phyloP scores from a whole-genome alignment of 768 basidiomycete species.

The Naematelia aurantialba region DNA sequence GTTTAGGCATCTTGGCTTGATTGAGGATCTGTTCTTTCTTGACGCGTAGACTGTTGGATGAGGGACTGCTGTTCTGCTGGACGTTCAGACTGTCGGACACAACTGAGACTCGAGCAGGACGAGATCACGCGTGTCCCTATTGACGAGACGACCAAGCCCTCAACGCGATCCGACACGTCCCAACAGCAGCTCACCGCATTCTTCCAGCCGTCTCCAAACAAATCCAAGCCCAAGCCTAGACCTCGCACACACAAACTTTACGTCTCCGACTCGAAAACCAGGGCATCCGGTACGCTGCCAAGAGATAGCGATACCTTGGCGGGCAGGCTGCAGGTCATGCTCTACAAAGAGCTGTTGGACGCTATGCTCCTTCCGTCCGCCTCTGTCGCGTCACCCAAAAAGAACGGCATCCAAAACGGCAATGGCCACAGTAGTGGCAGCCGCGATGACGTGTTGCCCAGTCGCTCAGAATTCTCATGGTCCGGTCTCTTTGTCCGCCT shows the following conservation, averaged over 20 bases:
- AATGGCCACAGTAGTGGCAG: background rate
- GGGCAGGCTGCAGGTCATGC: slow-evolving; percentile 50
- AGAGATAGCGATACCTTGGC: slow-evolving; percentile 44
- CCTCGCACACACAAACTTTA: slow-evolving; percentile 39
- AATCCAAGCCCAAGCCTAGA: background rate
- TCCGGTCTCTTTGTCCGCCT: slow-evolving; percentile 36
- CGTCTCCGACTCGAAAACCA: slow-evolving; percentile 51
- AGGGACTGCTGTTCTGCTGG: no score
- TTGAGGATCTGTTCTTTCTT: background rate
- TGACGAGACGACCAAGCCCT: background rate
- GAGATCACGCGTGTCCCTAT: slow-evolving; percentile 46
- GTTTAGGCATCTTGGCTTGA: background rate
- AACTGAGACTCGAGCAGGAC: slow-evolving; percentile 31
- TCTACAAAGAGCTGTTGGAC: slow-evolving; percentile 51
- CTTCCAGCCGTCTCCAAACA: slow-evolving; percentile 25
- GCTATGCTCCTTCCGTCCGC: slow-evolving; percentile 29
- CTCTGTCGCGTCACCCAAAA: background rate
- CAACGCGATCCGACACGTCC: background rate
- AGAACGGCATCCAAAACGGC: background rate
- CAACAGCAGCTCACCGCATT: slow-evolving; percentile 32
- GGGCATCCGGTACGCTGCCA: slow-evolving; percentile 43
- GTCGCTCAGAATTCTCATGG: slow-evolving; percentile 28
- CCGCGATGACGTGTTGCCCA: slow-evolving; percentile 10
- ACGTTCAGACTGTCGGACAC: background rate
- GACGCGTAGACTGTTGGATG: no score